phyloP scores from a whole-genome alignment of 2,329 filamentous ascomycete species.

The Colletotrichum godetiae region DNA sequence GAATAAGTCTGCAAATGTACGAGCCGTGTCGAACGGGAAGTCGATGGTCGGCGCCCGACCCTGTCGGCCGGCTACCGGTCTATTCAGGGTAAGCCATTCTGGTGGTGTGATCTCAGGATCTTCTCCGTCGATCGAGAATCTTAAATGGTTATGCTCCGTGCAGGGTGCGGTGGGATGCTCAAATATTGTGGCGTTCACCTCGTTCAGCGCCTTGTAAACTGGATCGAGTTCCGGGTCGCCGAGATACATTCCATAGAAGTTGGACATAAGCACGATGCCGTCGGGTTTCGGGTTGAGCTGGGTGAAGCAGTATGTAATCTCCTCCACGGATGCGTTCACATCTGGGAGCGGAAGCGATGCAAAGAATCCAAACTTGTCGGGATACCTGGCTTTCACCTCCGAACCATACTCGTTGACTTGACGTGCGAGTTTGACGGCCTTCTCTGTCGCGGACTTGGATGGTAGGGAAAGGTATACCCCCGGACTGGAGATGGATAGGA shows the following conservation, averaged over 20 bases:
- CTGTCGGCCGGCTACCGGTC: neutral
- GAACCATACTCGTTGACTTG: slow-evolving; percentile 39
- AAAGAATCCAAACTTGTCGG: slow-evolving; percentile 58
- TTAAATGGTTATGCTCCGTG: slow-evolving; percentile 40
- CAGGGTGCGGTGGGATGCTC: slow-evolving; percentile 66
- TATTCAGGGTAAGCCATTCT: slow-evolving; percentile 18
- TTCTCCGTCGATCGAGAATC: slow-evolving; percentile 26
- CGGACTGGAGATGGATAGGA: slow-evolving; percentile 41
- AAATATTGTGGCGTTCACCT: slow-evolving; percentile 59
- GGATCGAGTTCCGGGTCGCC: slow-evolving; percentile 57
- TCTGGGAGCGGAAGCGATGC: slow-evolving; percentile 64
- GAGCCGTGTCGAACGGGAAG: slow-evolving; percentile 40
- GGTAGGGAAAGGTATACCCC: slow-evolving; percentile 40
- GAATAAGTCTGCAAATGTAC: slow-evolving; percentile 36
- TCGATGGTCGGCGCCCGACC: slow-evolving; percentile 31
- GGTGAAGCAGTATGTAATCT: slow-evolving; percentile 56
- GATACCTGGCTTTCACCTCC: slow-evolving; percentile 35
- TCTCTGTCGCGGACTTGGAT: slow-evolving; percentile 35
- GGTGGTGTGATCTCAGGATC: slow-evolving; percentile 6
- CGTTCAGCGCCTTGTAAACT: slow-evolving; percentile 60
- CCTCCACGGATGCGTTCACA: slow-evolving; percentile 55
- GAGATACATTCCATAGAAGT: slow-evolving; percentile 63
- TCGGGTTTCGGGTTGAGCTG: slow-evolving; percentile 54
- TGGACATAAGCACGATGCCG: slow-evolving; percentile 63
- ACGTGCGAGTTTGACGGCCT: slow-evolving; percentile 46